phyloP scores from a whole-genome alignment of 2,329 filamentous ascomycete genomes.

The Botrytis sinoallii region DNA sequence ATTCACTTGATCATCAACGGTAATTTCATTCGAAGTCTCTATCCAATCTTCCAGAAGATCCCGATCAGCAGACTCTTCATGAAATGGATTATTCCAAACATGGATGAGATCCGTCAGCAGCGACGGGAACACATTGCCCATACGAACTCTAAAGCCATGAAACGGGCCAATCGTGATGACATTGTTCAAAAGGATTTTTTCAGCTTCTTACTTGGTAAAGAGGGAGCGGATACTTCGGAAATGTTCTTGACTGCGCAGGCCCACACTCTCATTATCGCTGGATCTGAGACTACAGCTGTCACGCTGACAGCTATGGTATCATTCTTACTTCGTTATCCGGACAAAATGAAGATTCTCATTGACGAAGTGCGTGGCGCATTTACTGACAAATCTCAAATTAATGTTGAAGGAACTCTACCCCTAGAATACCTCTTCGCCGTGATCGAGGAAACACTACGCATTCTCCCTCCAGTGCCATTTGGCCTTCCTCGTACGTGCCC shows the following conservation, averaged over 20 bases:
- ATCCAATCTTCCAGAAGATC: slow-evolving; percentile 7
- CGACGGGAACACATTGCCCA: background rate
- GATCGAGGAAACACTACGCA: slow-evolving; percentile 32
- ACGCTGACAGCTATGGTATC: slow-evolving; percentile 12
- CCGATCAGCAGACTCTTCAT: slow-evolving; percentile 1
- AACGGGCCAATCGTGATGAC: background rate
- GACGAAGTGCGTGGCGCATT: slow-evolving; percentile 18
- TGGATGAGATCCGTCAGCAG: slow-evolving; percentile 9
- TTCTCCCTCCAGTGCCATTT: slow-evolving; percentile 16
- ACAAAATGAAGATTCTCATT: slow-evolving; percentile 17
- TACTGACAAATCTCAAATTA: background rate
- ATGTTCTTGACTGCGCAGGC: slow-evolving; percentile 11
- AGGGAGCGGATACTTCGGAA: background rate
- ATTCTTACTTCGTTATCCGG: slow-evolving; percentile 14
- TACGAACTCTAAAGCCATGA: slow-evolving; percentile 8
- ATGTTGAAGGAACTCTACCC: background rate
- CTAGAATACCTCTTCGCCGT: slow-evolving; percentile 39
- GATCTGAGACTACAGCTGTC: slow-evolving; percentile 22
- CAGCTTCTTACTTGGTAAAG: slow-evolving; percentile 11
- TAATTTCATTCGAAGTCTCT: background rate
- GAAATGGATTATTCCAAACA: slow-evolving; percentile 9
- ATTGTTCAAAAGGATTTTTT: slow-evolving; percentile 4
- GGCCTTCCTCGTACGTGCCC: slow-evolving; percentile 4
- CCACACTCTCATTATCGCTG: slow-evolving; percentile 18
- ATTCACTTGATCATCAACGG: slow-evolving; percentile 8